Base-by-base conservation (phyloP, 805 yeast genomes). In the Teunomyces funiuensis region DNA sequence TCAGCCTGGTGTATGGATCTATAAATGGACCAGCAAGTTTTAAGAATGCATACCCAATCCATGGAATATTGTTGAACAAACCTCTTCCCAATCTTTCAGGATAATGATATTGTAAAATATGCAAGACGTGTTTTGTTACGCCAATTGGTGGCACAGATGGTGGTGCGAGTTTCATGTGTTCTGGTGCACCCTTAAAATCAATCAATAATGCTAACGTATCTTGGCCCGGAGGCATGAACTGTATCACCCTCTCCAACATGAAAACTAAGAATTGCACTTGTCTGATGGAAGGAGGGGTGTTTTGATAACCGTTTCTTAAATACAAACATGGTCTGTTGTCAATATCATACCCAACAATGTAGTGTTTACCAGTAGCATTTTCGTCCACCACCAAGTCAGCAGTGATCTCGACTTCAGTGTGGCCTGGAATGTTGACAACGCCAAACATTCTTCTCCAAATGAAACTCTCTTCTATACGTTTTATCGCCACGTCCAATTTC, bases 381-480 rank as follows among this genome's bases (percentile, higher is more conserved):
- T 93, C 97, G 1, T 65, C 73, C 0, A 78, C 61, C 10, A 79
- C 75, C 15, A 75, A 53, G 5, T 77, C 80, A 2, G 83, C 73
- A 18, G 78, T 82, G 25, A 84, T 70, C n/a, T 45, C 53, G 30
- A 73, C 66, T 16, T 63, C 71, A 36, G 53, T 55, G 34, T 52
- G 49, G 61, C 76, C 51, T 30, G 73, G 62, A 23, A 69, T 58
- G 7, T 40, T 25, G 23, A 44, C 47, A 26, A 85, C 82, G 17
- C 97, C 97, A 58, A 89, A 90, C 51, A 86, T 91, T 52, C 97
- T 80, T 69, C 99, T 80, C 99, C 99, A 93, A 3, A 87, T 82
- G 15, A 93, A 51, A 0, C 98, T 83, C 16, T 79, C 77, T 50
- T 80, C 84, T 8, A 93, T 71, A 55, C 99, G 78, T 41, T 76